Evolutionary conservation across 2,329 filamentous ascomycete species (phyloP).

Genomic region (Emmonsia crescens): DNA sequence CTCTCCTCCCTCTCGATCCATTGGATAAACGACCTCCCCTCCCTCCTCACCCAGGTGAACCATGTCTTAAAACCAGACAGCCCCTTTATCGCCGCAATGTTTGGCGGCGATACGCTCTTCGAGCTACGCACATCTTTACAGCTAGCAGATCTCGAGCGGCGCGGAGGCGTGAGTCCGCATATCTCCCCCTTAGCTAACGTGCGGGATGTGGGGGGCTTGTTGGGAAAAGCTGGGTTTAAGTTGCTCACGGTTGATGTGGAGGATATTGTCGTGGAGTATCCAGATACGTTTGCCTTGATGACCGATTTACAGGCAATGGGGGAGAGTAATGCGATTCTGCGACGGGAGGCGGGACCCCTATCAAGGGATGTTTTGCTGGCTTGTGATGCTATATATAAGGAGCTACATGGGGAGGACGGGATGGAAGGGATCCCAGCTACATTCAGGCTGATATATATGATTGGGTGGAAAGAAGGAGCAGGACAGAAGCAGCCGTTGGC

Average conservation of each 20-base stretch:
- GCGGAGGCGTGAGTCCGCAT: constrained; percentile 84
- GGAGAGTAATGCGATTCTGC: constrained; percentile 78
- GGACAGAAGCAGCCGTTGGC: constrained; percentile 69
- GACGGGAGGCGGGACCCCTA: constrained; percentile 70
- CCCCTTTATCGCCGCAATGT: constrained; percentile 92
- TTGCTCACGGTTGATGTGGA: constrained; percentile 95
- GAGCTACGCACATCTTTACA: constrained; percentile 90
- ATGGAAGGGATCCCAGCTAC: constrained; percentile 62
- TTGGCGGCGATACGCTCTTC: constrained; percentile 86
- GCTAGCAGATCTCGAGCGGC: constrained; percentile 77
- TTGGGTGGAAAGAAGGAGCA: constrained; percentile 84
- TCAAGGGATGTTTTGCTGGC: constrained; percentile 76
- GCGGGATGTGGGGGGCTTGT: constrained; percentile 74
- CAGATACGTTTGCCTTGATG: constrained; percentile 83
- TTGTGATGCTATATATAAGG: constrained; percentile 76
- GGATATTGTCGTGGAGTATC: constrained; percentile 92
- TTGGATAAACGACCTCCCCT: constrained; percentile 95
- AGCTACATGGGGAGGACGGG: constrained; percentile 75
- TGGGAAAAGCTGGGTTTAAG: constrained; percentile 83
- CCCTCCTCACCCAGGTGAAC: constrained; percentile 74
- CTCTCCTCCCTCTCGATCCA: constrained; percentile 83
- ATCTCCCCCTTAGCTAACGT: constrained; percentile 89
- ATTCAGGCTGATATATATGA: constrained; percentile 95
- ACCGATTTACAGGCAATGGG: constrained; percentile 92
- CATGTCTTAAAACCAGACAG: constrained; percentile 76